Evolutionary conservation across 495 filamentous ascomycete species (phyloP).

Genomic region (Glonium stellatum): DNA sequence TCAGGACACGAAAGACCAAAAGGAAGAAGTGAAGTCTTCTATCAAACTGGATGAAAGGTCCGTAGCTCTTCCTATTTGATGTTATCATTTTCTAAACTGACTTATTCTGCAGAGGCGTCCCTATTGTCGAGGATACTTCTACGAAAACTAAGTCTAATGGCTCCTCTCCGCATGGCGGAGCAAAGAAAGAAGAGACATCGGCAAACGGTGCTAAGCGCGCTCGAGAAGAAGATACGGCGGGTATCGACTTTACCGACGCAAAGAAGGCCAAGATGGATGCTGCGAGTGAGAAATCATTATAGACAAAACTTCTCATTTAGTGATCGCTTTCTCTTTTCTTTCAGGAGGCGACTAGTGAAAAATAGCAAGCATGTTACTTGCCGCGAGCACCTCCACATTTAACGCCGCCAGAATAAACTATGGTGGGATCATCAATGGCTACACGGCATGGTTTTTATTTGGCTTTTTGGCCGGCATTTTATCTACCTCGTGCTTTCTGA

Average conservation of each 20-base stretch:
- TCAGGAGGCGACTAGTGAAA: too few relatives aligned
- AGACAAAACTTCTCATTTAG: not conserved
- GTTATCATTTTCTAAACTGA: slow-evolving; percentile 3
- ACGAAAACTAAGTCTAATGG: not conserved
- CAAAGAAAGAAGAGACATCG: not conserved
- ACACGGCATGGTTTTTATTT: too few relatives aligned
- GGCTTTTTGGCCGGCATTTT: too few relatives aligned
- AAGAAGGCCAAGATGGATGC: slow-evolving; percentile 17
- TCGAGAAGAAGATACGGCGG: slow-evolving; percentile 21
- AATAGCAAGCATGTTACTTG: too few relatives aligned
- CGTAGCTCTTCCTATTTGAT: not conserved
- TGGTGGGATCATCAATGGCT: too few relatives aligned
- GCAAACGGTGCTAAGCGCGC: slow-evolving; percentile 23
- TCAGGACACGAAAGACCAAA: slow-evolving; percentile 15
- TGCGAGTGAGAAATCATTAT: not conserved
- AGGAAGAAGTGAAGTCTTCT: not conserved
- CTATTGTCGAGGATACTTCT: slow-evolving; percentile 2
- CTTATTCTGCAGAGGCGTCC: slow-evolving; percentile 2
- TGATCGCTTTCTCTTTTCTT: not conserved
- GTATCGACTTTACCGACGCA: not conserved
- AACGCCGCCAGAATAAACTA: too few relatives aligned
- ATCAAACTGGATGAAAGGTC: slow-evolving; percentile 11
- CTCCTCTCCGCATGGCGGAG: not conserved
- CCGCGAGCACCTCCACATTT: too few relatives aligned
- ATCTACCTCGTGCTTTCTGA: too few relatives aligned